Evolutionary conservation across 495 filamentous ascomycete genomes (phyloP).

Genomic region (Penicillium soppii): DNA sequence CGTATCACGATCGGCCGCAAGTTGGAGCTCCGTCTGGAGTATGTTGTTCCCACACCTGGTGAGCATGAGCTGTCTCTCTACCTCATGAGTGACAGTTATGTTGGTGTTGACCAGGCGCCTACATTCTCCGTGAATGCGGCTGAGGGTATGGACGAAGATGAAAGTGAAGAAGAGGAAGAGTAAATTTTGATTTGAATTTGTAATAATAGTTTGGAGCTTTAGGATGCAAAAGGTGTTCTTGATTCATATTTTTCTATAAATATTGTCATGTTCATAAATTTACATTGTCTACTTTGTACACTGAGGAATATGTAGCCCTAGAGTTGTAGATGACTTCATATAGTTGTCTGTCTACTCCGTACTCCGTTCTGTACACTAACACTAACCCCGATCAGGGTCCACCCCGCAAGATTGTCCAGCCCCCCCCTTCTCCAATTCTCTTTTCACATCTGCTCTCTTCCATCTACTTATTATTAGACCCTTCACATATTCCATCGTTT

Average conservation of each 20-base stretch:
- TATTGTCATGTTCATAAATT: no score
- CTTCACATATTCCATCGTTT: no score
- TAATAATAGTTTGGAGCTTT: conserved; percentile 20
- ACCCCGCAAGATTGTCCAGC: conserved; percentile 18
- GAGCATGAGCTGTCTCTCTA: conserved; percentile 87
- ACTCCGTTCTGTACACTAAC: no score
- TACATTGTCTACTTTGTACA: not conserved
- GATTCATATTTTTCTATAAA: no score
- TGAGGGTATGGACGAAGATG: conserved; percentile 94
- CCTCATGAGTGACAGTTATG: conserved; percentile 96
- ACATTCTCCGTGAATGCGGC: conserved; percentile 79
- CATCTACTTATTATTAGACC: not conserved
- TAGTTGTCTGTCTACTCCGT: no score
- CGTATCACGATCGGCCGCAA: conserved; percentile 80
- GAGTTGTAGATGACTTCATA: no score
- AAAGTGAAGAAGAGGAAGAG: conserved; percentile 77
- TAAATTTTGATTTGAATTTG: conserved; percentile 21
- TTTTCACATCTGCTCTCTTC: not conserved
- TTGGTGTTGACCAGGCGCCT: conserved; percentile 95
- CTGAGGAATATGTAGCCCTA: no score
- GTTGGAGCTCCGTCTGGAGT: conserved; percentile 80
- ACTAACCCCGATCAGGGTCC: conserved; percentile 4
- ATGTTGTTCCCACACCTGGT: conserved; percentile 80
- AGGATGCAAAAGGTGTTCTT: conserved; percentile 15
- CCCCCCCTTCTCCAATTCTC: conserved; percentile 14